Percentiles rank a stretch among this genome's conserved stretches.
Evolutionary conservation across 2,329 filamentous ascomycete genomes (phyloP).

Genomic region (Ceratocystiopsis sp.): DNA sequence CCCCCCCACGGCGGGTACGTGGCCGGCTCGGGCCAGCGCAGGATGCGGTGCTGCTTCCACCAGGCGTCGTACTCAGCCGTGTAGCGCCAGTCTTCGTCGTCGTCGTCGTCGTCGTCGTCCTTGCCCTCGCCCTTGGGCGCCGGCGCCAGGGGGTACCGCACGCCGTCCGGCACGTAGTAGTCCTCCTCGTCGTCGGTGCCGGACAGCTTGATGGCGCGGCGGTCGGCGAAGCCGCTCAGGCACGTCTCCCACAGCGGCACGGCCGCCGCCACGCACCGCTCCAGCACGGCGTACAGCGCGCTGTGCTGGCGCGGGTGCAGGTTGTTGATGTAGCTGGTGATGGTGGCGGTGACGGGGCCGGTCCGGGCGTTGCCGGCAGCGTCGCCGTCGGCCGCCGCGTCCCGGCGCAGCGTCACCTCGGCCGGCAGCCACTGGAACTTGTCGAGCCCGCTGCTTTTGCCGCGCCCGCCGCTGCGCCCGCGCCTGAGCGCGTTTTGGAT

Average conservation of each 20-base stretch:
- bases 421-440: constrained; percentile 20
- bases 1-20: too few relatives aligned
- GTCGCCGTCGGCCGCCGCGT: constrained; percentile 8
- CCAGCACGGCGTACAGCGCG: constrained; percentile 18
- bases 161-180: constrained; percentile 4
- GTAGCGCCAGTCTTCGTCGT: not conserved
- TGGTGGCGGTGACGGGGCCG: constrained; percentile 4
- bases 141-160: not conserved
- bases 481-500: too few relatives aligned
- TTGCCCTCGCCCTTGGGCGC: too few relatives aligned
- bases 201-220: not conserved
- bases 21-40: constrained; percentile 5
- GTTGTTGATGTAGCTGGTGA: constrained; percentile 29
- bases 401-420: constrained; percentile 16
- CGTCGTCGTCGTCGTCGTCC: not conserved
- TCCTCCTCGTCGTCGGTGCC: constrained; percentile 5
- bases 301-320: constrained; percentile 20
- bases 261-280: constrained; percentile 18
- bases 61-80: constrained; percentile 4
- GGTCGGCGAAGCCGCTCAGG: constrained; percentile 4
- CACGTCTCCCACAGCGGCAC: constrained; percentile 24
- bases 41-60: constrained; percentile 1
- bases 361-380: constrained; percentile 9
- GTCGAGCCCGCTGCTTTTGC: too few relatives aligned
- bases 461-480: too few relatives aligned